Conservation (phyloP, 2,329 filamentous ascomycete species). For the Westerdykella ornata region DNA sequence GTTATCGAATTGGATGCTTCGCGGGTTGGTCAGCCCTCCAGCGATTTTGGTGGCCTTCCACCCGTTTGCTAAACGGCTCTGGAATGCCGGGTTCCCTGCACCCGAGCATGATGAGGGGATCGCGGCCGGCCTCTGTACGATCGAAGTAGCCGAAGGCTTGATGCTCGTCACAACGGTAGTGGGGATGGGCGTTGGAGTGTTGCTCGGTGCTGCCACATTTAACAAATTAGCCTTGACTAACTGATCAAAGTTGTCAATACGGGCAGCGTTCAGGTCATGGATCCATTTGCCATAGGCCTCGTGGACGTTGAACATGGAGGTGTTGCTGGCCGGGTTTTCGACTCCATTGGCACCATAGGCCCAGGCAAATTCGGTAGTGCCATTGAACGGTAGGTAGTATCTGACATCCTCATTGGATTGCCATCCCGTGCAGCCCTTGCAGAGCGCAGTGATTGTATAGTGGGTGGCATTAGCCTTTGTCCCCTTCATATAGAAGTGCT, state of each 20-base stretch:
- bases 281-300: conserved; percentile 26
- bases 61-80: conserved; percentile 20
- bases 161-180: conserved; percentile 21
- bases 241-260: conserved; percentile 26
- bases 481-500: conserved; percentile 25
- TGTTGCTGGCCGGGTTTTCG: conserved; percentile 24
- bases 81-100: conserved; percentile 21
- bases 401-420: conserved; percentile 23
- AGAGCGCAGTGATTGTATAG: conserved; percentile 27
- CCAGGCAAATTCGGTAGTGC: conserved; percentile 28
- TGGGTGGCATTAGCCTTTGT: conserved; percentile 28
- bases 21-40: conserved; percentile 26
- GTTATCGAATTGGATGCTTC: conserved; percentile 28
- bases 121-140: conserved; percentile 8
- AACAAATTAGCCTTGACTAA: conserved; percentile 27
- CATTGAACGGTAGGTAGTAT: conserved; percentile 20
- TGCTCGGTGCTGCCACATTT: conserved; percentile 18
- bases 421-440: conserved; percentile 29
- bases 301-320: conserved; percentile 31
- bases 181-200: conserved; percentile 7
- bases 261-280: conserved; percentile 27
- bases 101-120: conserved; percentile 29
- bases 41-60: conserved; percentile 31
- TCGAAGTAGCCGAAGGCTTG: conserved; percentile 12
- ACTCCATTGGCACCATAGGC: conserved; percentile 24